These are phyloP conservation scores for Wallemia ichthyophaga DNA, from an alignment of 1,284 basidiomycete genomes.

Conservation along the genomic window DNA sequence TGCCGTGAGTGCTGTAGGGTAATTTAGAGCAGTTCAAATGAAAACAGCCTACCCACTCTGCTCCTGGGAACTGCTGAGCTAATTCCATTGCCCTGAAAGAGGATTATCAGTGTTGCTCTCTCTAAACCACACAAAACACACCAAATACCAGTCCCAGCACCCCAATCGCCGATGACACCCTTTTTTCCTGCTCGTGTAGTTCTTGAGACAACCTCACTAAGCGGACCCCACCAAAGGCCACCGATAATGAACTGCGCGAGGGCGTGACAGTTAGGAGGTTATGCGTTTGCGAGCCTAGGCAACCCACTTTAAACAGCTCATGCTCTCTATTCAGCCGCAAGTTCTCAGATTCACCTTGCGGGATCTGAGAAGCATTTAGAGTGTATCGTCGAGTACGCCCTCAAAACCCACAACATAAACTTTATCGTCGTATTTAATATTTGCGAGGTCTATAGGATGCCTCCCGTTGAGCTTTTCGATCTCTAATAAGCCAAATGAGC, in stretches of 20 bases:
- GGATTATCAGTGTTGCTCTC: background rate
- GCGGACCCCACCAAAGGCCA: background rate
- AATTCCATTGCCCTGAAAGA: background rate
- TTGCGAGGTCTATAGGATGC: background rate
- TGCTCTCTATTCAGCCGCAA: background rate
- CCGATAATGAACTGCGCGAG: background rate
- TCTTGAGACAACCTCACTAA: background rate
- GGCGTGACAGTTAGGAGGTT: background rate
- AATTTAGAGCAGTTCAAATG: too few relatives aligned
- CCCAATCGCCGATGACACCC: background rate
- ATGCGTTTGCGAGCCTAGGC: background rate
- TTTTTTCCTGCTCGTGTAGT: background rate
- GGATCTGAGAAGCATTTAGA: background rate
- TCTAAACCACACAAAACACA: background rate
- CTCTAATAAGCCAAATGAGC: background rate
- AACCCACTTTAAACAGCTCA: background rate
- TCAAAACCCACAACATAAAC: background rate
- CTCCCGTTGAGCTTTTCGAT: background rate
- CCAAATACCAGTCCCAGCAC: background rate
- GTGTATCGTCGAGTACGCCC: background rate
- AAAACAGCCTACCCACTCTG: background rate
- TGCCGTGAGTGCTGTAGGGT: background rate
- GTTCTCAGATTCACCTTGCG: background rate
- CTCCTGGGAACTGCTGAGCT: background rate
- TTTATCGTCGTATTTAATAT: background rate